Base-by-base conservation (phyloP, 306 rosid species). In the Aeschynomene evenia region DNA sequence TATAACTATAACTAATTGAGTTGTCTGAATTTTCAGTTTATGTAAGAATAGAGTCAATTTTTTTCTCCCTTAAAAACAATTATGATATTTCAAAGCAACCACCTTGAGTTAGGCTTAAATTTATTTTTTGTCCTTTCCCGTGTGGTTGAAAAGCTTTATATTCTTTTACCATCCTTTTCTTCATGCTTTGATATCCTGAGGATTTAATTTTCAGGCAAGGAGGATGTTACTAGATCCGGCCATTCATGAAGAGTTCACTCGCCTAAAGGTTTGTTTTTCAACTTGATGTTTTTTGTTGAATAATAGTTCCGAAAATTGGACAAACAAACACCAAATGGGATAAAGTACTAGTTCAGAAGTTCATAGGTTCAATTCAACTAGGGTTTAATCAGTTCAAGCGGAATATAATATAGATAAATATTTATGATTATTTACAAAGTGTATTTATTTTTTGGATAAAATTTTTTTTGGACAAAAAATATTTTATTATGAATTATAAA, bases 181-280 rank as follows among this genome's bases (percentile, higher is more conserved):
- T 24, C 6, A 34, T 57, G 31, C 53, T 48, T 53, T 37, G 60
- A 66, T 40, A 56, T 66, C 16, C 40, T 49, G 10, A 61, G 31
- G 52, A 42, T 48, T 66, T 63, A 72, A 74, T 77, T 80, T 61
- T 54, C 85, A 93, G 98, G 94, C 94, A 29, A 86, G 97, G 79
- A 90, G 85, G 80, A 72, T 89, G 77, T 81, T 92, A 73, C 89
- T 92, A 61, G 98, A 92, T 87, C 98, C 96, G 13, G 98, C 98
- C 75, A 86, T 92, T 75, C 96, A 92, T 87, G 98, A 92, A 70
- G 98, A 92, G 86, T 92, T 92, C 70, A 86, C 84, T 9, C 95
- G 96, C 26, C 77, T 92, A 43, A 92, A 89, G 98, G 98, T 92
- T 57, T 75, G 86, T 70, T 76, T 60, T 66, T 69, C 42, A 67